These are phyloP conservation scores for Neonectria faginata DNA, from an alignment of 2,329 filamentous ascomycete genomes.

Conservation along the genomic window DNA sequence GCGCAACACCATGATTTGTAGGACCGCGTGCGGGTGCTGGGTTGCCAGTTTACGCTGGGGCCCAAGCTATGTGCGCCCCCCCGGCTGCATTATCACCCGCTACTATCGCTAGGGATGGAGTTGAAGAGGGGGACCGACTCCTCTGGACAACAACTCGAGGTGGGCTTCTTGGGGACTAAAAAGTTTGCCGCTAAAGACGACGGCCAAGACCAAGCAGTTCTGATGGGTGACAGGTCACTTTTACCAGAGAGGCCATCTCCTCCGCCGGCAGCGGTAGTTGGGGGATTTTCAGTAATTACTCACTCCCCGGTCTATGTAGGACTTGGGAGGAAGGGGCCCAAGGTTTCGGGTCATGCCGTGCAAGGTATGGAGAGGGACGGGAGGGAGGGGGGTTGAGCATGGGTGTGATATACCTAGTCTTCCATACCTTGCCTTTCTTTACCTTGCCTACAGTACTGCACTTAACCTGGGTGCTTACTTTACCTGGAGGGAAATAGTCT, in stretches of 20 bases:
- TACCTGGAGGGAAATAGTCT: background rate
- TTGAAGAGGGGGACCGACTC: conserved; percentile 10
- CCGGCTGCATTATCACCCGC: conserved; percentile 22
- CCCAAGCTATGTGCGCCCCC: conserved; percentile 16
- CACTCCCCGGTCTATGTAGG: background rate
- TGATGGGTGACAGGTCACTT: conserved; percentile 37
- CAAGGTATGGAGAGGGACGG: conserved; percentile 14
- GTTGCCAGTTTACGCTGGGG: conserved; percentile 28
- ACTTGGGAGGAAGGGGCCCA: conserved; percentile 1
- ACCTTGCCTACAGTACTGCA: too few species aligned
- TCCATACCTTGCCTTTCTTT: background rate
- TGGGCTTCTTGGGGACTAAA: conserved; percentile 26
- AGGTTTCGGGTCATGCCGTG: conserved; percentile 28
- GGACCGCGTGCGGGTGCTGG: conserved; percentile 1
- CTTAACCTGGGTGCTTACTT: background rate
- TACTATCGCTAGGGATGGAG: conserved; percentile 10
- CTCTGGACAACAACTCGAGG: background rate
- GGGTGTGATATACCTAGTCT: background rate
- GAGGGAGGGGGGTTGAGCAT: background rate
- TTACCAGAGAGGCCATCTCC: background rate
- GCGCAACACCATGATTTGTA: conserved; percentile 22
- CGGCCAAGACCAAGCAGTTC: conserved; percentile 30
- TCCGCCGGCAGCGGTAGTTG: background rate
- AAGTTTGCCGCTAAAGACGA: conserved; percentile 33
- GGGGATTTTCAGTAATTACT: background rate